Evolutionary conservation across 768 basidiomycete species (phyloP), one percentile per base, ranked within the genome.

Genomic region (Phaeolepiota aurea): DNA sequence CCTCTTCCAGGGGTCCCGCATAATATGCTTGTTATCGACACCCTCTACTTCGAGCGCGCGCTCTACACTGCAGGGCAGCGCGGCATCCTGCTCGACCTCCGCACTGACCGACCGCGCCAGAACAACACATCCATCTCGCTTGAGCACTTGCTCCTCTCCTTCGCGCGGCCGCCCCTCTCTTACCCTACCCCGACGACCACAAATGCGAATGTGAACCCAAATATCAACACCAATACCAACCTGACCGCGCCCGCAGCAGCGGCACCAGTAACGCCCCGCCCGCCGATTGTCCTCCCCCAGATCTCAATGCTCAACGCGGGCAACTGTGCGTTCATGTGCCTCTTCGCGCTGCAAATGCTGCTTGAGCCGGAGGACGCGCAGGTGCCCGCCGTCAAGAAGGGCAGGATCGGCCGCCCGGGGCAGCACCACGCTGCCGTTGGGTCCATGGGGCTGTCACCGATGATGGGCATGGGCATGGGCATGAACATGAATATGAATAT

Each of bases 311-410:
- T 83, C 55, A 87, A 88, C 51, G 64, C 87, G n/a, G 87, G 87
- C 11, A 90, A 90, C 55, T 81, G 86, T 46, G 82, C 87, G 3
- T 76, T 84, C 51, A 65, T 83, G 66, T 62, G 65, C 38, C 70
- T 90, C 20, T 75, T 83, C 31, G 75, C 68, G 10, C 64, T 89
- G 20, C 87, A 90, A 51, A 64, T 75, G 50, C 69, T 90, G 28
- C 57, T 86, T 10, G 79, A 82, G 40, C 80, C 78, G 0, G 56
- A 58, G 15, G 58, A 61, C 10, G 71, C 72, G 15, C 47, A 48
- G 16, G 51, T 55, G 2, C 70, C 71, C 0, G 55, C 48, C 4
- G 39, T 61, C 14, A 66, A 63, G 53, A 61, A 57, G 40, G 43
- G 43, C 10, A 53, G 46, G 21, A 37, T 53, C 36, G 48, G 20